Evolutionary conservation across 2,329 filamentous ascomycete genomes (phyloP), one percentile per base, ranked within the genome.

Genomic region (Sordariomycetes sp.): DNA sequence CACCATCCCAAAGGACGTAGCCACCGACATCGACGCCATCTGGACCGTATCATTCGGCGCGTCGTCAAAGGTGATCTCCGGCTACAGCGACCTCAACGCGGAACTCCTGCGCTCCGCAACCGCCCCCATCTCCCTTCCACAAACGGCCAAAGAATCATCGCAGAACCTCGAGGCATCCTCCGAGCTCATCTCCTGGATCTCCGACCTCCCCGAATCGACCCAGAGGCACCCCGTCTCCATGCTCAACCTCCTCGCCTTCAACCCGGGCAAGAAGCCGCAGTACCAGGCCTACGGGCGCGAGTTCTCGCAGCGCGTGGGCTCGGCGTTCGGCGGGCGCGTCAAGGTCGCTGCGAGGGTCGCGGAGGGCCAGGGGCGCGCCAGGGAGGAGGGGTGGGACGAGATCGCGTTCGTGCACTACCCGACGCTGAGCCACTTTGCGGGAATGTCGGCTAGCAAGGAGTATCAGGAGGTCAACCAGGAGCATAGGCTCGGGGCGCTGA

Each of bases 371-470:
- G 54, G 62, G 18, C 40, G 12, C 8, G 55, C 55, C 22, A 65
- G 63, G 48, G 60, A 61, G 53, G 69, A 68, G 14, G 70, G 69
- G 57, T 87, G 83, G 83, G 79, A 86, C 66, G 83, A 87, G 68
- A 75, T 87, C 61, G 82, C 83, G 0, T 72, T 86, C 51, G 83
- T 83, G 58, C 82, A 86, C 70, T 86, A 86, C 68, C 82, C 83
- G 3, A 82, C 76, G 55, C 78, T 86, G 40, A 62, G 68, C 61
- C 82, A 86, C 67, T 86, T 86, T 64, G 78, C 78, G 51, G 81
- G 83, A 65, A 86, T 68, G 67, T 46, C 43, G 22, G 46, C 50
- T 2, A 46, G 28, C 28, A 28, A 25, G 43, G 55, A 57, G 43
- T 57, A 57, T 51, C 55, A 57, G 43, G 40, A 22, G 20, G 55